Percentiles rank a stretch among this genome's conserved stretches.
Conservation (phyloP, 352 stramenopile genomes). For the Globisporangium orthogonon region DNA sequence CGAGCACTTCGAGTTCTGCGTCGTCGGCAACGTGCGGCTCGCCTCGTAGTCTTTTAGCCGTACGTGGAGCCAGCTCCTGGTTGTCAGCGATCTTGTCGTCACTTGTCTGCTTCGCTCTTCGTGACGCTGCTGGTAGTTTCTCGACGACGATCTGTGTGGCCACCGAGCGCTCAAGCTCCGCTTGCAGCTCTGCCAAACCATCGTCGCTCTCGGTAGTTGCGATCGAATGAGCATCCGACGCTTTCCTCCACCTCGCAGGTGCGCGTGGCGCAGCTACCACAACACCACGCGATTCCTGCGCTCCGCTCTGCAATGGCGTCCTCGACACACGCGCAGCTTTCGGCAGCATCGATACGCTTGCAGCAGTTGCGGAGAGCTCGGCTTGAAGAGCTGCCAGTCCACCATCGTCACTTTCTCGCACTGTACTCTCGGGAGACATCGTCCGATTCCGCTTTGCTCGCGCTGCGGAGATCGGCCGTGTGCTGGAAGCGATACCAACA, state of each 20-base stretch:
- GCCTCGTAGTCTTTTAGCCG: neutral
- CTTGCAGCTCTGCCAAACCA: constrained; percentile 24
- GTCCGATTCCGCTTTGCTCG: neutral
- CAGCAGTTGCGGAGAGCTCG: constrained; percentile 1
- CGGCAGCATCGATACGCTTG: constrained; percentile 4
- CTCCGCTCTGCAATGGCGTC: neutral
- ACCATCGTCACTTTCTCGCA: constrained; percentile 1
- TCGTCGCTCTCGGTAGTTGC: constrained; percentile 22
- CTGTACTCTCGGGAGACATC: neutral
- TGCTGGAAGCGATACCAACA: neutral
- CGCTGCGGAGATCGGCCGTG: neutral
- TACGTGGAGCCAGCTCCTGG: neutral
- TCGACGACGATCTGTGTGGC: neutral
- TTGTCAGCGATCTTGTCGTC: neutral
- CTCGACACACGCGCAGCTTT: too few species aligned
- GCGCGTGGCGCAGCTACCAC: neutral
- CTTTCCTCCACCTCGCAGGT: neutral
- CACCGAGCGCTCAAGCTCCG: constrained; percentile 15
- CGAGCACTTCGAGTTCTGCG: neutral
- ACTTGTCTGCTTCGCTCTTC: neutral
- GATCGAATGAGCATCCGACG: constrained; percentile 13
- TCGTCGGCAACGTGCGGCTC: neutral
- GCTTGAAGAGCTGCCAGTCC: constrained; percentile 4
- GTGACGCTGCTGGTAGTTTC: neutral
- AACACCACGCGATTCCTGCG: neutral